Evolutionary conservation across 2,329 filamentous ascomycete species (phyloP).

Genomic region (Aspergillus bombycis): DNA sequence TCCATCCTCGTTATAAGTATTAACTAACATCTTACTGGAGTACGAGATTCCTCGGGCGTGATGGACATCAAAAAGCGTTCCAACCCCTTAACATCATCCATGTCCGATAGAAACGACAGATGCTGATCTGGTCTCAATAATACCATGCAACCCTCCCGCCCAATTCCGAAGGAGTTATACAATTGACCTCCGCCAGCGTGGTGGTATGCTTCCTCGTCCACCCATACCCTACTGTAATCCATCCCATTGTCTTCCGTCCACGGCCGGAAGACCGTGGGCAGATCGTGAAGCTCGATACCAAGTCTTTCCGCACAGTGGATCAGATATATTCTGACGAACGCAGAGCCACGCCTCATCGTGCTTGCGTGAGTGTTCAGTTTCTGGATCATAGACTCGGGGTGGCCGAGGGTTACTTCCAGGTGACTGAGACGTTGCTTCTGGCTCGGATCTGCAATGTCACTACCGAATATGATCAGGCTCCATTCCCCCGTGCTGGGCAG

Average conservation of each 20-base stretch:
- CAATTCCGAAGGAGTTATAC: slow-evolving; percentile 63
- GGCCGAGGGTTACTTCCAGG: slow-evolving; percentile 43
- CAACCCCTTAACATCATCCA: not conserved
- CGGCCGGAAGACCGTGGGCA: slow-evolving; percentile 52
- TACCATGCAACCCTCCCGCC: slow-evolving; percentile 61
- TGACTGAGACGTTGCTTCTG: slow-evolving; percentile 21
- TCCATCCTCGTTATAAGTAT: no score
- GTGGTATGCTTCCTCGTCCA: slow-evolving; percentile 57
- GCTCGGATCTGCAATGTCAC: slow-evolving; percentile 49
- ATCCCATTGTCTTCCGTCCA: slow-evolving; percentile 52
- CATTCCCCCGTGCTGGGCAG: slow-evolving; percentile 20
- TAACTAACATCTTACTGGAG: no score
- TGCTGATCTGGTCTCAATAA: slow-evolving; percentile 70
- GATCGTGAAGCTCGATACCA: slow-evolving; percentile 41
- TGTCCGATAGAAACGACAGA: slow-evolving; percentile 42
- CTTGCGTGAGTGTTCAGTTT: not conserved
- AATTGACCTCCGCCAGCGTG: slow-evolving; percentile 49
- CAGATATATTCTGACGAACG: not conserved
- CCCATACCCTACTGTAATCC: slow-evolving; percentile 61
- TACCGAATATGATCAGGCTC: slow-evolving; percentile 57
- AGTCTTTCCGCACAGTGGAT: slow-evolving; percentile 9
- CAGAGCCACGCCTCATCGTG: not conserved
- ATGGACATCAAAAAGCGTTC: not conserved
- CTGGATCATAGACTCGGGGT: not conserved
- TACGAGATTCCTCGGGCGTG: no score